Conservation (phyloP, 129 eudicot genomes). For the Chrysanthemum makinoi region DNA sequence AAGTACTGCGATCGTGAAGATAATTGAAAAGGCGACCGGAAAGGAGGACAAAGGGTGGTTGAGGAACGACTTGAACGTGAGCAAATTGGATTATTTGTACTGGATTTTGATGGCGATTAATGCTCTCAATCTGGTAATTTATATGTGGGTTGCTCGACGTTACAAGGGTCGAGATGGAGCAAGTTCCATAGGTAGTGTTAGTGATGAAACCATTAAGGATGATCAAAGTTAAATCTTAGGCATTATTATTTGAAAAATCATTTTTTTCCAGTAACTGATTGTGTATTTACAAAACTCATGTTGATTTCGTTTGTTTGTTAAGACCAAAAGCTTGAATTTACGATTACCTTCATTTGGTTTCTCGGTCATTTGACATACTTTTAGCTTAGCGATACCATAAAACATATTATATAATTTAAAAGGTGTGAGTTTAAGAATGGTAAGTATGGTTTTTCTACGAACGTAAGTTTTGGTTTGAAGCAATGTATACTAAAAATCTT, state of each 20-base stretch:
- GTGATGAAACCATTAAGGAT: constrained; percentile 41
- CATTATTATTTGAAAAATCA: background rate
- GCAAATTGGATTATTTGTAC: constrained; percentile 59
- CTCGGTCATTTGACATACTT: background rate
- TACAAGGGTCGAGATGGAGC: constrained; percentile 65
- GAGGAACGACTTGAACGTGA: constrained; percentile 39
- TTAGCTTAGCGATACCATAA: too few relatives aligned
- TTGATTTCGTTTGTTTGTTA: background rate
- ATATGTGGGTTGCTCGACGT: constrained; percentile 51
- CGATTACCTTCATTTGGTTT: background rate
- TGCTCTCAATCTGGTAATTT: constrained; percentile 55
- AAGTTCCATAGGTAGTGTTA: constrained; percentile 44
- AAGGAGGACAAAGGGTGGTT: constrained; percentile 66
- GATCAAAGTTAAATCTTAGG: constrained; percentile 11
- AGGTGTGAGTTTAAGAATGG: too few relatives aligned
- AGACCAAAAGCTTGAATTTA: background rate
- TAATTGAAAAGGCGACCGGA: constrained; percentile 48
- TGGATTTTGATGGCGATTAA: constrained; percentile 68
- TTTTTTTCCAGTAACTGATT: too few relatives aligned
- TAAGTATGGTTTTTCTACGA: too few relatives aligned
- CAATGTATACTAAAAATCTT: too few relatives aligned
- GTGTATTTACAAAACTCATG: background rate
- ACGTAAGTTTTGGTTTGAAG: too few relatives aligned
- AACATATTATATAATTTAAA: too few relatives aligned
- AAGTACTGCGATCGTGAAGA: constrained; percentile 65